Evolutionary conservation across 495 filamentous ascomycete species (phyloP), one percentile per base, ranked within the genome.

Genomic region (Penicillium waksmanii): DNA sequence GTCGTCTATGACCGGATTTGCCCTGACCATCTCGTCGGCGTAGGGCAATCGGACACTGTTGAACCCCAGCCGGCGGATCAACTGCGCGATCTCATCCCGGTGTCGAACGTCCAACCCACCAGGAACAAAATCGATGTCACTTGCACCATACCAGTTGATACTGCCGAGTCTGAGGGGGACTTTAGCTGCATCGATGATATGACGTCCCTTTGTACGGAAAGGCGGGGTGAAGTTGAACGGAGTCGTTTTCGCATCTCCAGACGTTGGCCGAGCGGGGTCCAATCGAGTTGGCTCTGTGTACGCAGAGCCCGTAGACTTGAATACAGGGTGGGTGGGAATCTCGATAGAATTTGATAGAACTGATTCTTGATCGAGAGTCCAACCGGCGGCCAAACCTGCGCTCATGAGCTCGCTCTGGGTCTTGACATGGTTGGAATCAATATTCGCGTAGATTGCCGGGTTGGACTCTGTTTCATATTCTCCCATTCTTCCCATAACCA

Each of bases 1-100:
- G 13, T 75, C 69, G 17, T 70, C 60, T 34, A 87, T 74, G 8
- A 68, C 58, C 2, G 83, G 84, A 58, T 86, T 85, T 1, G 64
- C 48, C 5, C 77, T 72, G 38, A 87, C 83, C 73, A 86, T 78
- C 73, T 87, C 84, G 62, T 87, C 85, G 11, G 77, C 73, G 69
- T 87, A 87, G 7, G 85, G 84, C 52, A 87, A 61, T 8, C 85
- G 75, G n/a, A 87, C 85, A 63, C 82, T 84, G 71, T 87, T 87
- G 73, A 87, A 87, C 13, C 85, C 84, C 34, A 87, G 67, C 15
- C 57, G 52, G 17, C 78, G 73, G 62, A 87, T 82, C 18, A 77
- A 77, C 19, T 54, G 33, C 2, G 84, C 84, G 55, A 87, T 86
- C 9, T 77, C 74, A 47, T 66, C 70, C 15, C 85, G 82, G 65